Evolutionary conservation across 441 rosid species (phyloP), one percentile per base, ranked within the genome.

Genomic region (Adansonia madagascariensis): DNA sequence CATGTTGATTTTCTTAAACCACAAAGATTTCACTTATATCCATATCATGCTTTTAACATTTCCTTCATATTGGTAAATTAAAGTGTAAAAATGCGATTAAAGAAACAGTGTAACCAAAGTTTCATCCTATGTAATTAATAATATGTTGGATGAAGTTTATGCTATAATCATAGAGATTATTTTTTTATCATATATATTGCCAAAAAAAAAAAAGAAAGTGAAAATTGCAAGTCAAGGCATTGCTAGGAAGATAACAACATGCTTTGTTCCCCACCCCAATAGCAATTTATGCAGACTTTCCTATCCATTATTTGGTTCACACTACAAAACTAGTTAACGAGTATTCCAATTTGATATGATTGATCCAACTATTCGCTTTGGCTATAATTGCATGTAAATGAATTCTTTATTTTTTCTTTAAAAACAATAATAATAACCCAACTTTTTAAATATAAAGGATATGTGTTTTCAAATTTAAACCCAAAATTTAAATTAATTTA

Each of bases 241-340:
- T 44, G 15, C 55, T 46, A 47, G 73, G 57, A 22, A 47, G 41
- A 47, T 15, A 22, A 47, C 8, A 22, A 47, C 73, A 49, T 68
- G 41, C 47, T 68, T 20, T 14, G 24, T 24, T 49, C 8, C 10
- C 73, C 59, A 49, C 31, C 20, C 57, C 20, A 49, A 22, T 69
- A 69, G 20, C 44, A 0, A 1, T 67, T 67, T 8, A 46, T 20
- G 7, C 44, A 4, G 14, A 2, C 3, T 46, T 55, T 6, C 22
- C 60, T 67, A 24, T 20, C 35, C 56, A 68, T 67, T 67, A 44
- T 46, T 68, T 27, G 55, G 18, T 68, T 68, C 56, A 22, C 52
- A 68, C 72, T 11, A 20, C 1, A 17, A 17, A 31, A 3, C 69
- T 46, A 11, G 17, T 1, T 22, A 6, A 22, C 41, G 12, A 47